phyloP scores from a whole-genome alignment of 805 yeast species.

The Barnettozyma californica region DNA sequence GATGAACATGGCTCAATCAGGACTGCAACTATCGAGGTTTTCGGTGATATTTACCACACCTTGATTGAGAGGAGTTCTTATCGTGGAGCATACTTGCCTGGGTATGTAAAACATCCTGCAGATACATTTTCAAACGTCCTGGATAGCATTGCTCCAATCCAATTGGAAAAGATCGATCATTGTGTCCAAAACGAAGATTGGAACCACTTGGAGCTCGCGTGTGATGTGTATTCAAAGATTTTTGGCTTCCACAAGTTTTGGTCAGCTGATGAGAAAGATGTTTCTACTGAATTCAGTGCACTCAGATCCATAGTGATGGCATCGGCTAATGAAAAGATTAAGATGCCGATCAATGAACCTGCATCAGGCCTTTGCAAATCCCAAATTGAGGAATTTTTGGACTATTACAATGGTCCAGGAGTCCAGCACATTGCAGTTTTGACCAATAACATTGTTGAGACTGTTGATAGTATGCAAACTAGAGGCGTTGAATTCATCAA shows the following conservation, averaged over 20 bases:
- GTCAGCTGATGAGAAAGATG: slow-evolving; percentile 78
- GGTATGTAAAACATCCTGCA: slow-evolving; percentile 24
- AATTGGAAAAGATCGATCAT: slow-evolving; percentile 56
- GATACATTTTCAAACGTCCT: background rate
- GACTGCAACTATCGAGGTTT: slow-evolving; percentile 45
- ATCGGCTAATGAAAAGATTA: slow-evolving; percentile 53
- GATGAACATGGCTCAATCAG: slow-evolving; percentile 50
- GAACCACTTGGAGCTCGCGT: slow-evolving; percentile 55
- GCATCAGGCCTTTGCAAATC: slow-evolving; percentile 60
- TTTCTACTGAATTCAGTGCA: slow-evolving; percentile 66
- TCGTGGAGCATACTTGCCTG: slow-evolving; percentile 48
- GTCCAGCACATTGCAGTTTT: slow-evolving; percentile 76
- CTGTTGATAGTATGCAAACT: slow-evolving; percentile 47
- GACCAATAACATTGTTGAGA: slow-evolving; percentile 53
- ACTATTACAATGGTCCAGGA: slow-evolving; percentile 75
- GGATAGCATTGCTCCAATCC: slow-evolving; percentile 30
- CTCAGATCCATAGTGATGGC: slow-evolving; percentile 75
- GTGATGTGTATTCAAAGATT: slow-evolving; percentile 52
- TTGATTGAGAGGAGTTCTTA: slow-evolving; percentile 41
- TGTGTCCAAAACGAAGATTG: slow-evolving; percentile 77
- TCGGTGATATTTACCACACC: slow-evolving; percentile 69
- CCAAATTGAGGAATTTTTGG: slow-evolving; percentile 79
- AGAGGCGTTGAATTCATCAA: slow-evolving; percentile 68
- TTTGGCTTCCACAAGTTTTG: slow-evolving; percentile 76
- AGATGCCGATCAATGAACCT: slow-evolving; percentile 86